Conservation (phyloP, 495 filamentous ascomycete genomes). For the Geoglossum glabrum region DNA sequence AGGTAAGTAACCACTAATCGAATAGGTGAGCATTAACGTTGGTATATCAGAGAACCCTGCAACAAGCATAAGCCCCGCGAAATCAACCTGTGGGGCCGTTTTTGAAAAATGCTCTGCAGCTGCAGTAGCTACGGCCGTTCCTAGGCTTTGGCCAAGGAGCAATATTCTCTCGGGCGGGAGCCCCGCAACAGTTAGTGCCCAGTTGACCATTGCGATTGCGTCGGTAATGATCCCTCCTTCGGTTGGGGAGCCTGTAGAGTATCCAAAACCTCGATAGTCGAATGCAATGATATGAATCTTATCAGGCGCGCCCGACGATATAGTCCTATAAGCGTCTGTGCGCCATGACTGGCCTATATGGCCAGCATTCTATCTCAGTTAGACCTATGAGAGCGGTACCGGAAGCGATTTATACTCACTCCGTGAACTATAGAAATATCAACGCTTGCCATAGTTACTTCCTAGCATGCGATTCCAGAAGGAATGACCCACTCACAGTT, state of each 20-base stretch:
- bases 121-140: constrained; percentile 61
- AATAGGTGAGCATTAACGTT: constrained; percentile 48
- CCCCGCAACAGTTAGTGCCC: constrained; percentile 40
- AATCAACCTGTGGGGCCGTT: constrained; percentile 21
- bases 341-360: constrained; percentile 31
- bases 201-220: constrained; percentile 47
- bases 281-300: constrained; percentile 47
- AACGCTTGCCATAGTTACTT: neutral
- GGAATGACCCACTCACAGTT: constrained; percentile 12
- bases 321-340: constrained; percentile 27
- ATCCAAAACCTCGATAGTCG: constrained; percentile 82
- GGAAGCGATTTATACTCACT: constrained; percentile 1
- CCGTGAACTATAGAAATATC: constrained; percentile 5
- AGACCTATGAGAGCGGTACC: neutral
- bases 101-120: constrained; percentile 46
- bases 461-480: neutral
- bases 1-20: constrained; percentile 55
- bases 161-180: constrained; percentile 54
- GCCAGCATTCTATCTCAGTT: constrained; percentile 25
- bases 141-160: constrained; percentile 73
- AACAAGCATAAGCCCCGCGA: constrained; percentile 53
- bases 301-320: constrained; percentile 15
- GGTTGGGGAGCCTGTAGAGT: constrained; percentile 57
- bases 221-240: constrained; percentile 72
- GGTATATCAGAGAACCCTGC: constrained; percentile 61